Base-by-base conservation (phyloP, 352 stramenopile species). In the Pythium coloratum region DNA sequence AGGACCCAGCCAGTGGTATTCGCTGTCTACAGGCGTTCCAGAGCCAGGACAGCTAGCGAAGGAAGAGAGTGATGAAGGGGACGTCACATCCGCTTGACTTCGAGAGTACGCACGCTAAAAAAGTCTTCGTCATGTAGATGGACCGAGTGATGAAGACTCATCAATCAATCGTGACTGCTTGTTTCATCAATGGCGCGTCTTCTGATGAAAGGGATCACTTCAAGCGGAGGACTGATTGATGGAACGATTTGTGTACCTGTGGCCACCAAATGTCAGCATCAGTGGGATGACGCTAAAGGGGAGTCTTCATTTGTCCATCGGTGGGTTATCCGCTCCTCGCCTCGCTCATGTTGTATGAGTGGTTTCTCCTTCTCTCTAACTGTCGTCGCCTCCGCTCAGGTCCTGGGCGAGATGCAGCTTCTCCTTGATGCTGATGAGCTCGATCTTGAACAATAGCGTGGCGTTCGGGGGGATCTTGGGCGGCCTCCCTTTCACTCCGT, bases 361-460 rank as follows among this genome's bases (percentile, higher is more conserved):
- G 34, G 34, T 46, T 8, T 16, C 10, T 14, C 30, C 12, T 32
- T 58, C 46, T 49, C 40, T 14, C 53, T 55, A 69, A 33, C 53
- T 59, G 26, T 62, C 55, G 51, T 69, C 62, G 9, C 26, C 64
- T 18, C 34, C 59, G 24, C 55, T 47, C 67, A 61, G 30, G 70
- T 72, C 7, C 54, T 62, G 16, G 6, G 62, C 59, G 34, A 81
- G 69, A 24, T 82, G 69, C 42, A 89, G 64, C 60, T 89, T 92
- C 62, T 91, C 85, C 56, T 91, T 87, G 70, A 94, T 88, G 44
- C 72, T 84, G 60, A 94, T 92, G 20, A 94, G 76, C 62, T 94
- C 83, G 61, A 92, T 90, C 47, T 84, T 86, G 62, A 92, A 94
- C 28, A 92, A 72, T 0, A 94, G 74, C n/a, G 81, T 85, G 7